These are phyloP conservation scores for Penicillium sp. DNA, from an alignment of 2,329 filamentous ascomycete genomes.

Conservation along the genomic window DNA sequence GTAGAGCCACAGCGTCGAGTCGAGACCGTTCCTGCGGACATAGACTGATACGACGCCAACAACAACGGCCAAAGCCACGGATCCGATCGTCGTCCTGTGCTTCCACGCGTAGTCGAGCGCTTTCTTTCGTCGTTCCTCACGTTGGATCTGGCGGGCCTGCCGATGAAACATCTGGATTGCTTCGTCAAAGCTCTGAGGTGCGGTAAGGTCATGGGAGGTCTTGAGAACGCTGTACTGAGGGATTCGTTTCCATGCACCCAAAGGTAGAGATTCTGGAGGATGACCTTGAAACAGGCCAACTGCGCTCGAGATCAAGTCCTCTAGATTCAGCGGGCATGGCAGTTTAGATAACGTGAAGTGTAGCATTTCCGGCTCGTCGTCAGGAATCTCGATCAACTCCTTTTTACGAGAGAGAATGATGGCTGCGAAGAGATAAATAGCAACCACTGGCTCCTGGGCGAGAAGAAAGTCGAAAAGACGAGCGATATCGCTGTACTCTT, in stretches of 20 bases:
- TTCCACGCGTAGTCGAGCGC: conserved; percentile 51
- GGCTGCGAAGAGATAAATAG: conserved; percentile 85
- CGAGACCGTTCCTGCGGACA: conserved; percentile 47
- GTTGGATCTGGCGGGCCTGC: conserved; percentile 66
- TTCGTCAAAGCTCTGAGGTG: conserved; percentile 56
- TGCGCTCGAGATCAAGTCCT: conserved; percentile 65
- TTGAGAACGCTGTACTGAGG: conserved; percentile 76
- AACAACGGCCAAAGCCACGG: conserved; percentile 58
- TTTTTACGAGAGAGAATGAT: conserved; percentile 74
- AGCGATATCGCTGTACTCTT: conserved; percentile 80
- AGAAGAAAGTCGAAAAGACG: conserved; percentile 89
- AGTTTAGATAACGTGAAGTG: conserved; percentile 83
- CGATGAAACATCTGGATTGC: conserved; percentile 62
- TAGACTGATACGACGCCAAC: conserved; percentile 65
- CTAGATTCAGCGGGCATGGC: conserved; percentile 72
- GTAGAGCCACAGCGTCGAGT: conserved; percentile 30
- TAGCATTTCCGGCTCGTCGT: conserved; percentile 85
- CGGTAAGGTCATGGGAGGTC: conserved; percentile 58
- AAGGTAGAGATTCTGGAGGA: conserved; percentile 65
- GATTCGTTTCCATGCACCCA: conserved; percentile 62
- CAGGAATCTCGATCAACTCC: conserved; percentile 77
- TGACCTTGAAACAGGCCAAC: conserved; percentile 56
- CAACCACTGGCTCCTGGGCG: conserved; percentile 78
- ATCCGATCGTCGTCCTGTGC: conserved; percentile 60
- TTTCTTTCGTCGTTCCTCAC: conserved; percentile 55